A percentile compares a stretch with the other conserved stretches of the same genome.
Evolutionary conservation across 2,329 filamentous ascomycete genomes (phyloP).

Genomic region (Peltaster fructicola): DNA sequence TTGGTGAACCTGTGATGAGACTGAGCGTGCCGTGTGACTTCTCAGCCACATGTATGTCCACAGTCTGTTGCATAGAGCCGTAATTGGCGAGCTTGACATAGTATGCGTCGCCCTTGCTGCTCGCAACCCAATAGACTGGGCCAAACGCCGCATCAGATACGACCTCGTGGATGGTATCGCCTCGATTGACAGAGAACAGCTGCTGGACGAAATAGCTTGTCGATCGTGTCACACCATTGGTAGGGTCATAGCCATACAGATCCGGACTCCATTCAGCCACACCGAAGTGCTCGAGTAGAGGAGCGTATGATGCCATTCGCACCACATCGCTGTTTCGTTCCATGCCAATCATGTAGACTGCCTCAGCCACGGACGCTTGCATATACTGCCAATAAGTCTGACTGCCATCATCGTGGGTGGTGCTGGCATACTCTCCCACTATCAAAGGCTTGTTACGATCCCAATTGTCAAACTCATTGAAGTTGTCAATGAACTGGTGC

Average conservation of each 20-base stretch:
- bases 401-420: slow-evolving; percentile 29
- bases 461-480: slow-evolving; percentile 26
- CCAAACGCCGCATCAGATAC: slow-evolving; percentile 13
- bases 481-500: slow-evolving; percentile 6
- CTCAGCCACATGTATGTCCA: no score
- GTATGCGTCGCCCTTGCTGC: no score
- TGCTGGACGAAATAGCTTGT: slow-evolving; percentile 9
- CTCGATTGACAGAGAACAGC: slow-evolving; percentile 14
- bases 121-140: slow-evolving; percentile 27
- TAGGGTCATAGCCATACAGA: slow-evolving; percentile 20
- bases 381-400: slow-evolving; percentile 8
- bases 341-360: slow-evolving; percentile 43
- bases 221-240: slow-evolving; percentile 10
- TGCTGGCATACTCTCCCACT: slow-evolving; percentile 17
- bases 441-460: slow-evolving; percentile 10
- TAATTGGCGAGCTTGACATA: no score
- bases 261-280: slow-evolving; percentile 14
- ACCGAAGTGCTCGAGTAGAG: slow-evolving; percentile 10
- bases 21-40: no score
- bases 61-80: no score
- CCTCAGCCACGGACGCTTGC: slow-evolving; percentile 44
- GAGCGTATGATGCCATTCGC: slow-evolving; percentile 31
- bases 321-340: slow-evolving; percentile 45
- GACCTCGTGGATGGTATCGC: slow-evolving; percentile 24
- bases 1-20: no score